These are phyloP conservation scores for Kuraishia borneana DNA, from an alignment of 805 yeast species.

Conservation along the genomic window DNA sequence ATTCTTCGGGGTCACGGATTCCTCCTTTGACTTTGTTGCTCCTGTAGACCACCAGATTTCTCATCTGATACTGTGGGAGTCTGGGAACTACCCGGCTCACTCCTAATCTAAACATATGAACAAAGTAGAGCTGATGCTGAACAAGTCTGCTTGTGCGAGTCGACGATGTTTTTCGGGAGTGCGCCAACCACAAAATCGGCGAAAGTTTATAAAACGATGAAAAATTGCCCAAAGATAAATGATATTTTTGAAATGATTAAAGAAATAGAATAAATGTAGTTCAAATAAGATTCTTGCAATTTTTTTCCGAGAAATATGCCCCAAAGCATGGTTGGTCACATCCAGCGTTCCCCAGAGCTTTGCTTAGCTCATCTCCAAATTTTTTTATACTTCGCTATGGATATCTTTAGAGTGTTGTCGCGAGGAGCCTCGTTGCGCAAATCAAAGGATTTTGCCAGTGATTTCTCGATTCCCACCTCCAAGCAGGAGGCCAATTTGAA, in stretches of 20 bases:
- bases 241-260: too few relatives aligned
- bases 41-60: slow-evolving; percentile 26
- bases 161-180: too few relatives aligned
- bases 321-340: background rate
- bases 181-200: too few relatives aligned
- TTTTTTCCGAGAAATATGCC: background rate
- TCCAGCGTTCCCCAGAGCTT: background rate
- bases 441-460: slow-evolving; percentile 31
- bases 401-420: slow-evolving; percentile 73
- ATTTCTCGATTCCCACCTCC: slow-evolving; percentile 22
- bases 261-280: too few relatives aligned
- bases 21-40: slow-evolving; percentile 60
- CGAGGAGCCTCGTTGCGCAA: slow-evolving; percentile 78
- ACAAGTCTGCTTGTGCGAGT: too few relatives aligned
- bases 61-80: background rate
- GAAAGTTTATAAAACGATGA: too few relatives aligned
- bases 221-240: too few relatives aligned
- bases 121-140: too few relatives aligned
- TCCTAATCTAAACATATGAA: too few relatives aligned
- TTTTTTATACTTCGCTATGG: too few relatives aligned
- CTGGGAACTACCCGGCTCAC: too few relatives aligned
- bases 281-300: background rate
- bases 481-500: slow-evolving; percentile 10
- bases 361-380: too few relatives aligned
- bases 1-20: slow-evolving; percentile 57